phyloP scores from a whole-genome alignment of 2,329 filamentous ascomycete genomes.

The Annulohypoxylon truncatum region DNA sequence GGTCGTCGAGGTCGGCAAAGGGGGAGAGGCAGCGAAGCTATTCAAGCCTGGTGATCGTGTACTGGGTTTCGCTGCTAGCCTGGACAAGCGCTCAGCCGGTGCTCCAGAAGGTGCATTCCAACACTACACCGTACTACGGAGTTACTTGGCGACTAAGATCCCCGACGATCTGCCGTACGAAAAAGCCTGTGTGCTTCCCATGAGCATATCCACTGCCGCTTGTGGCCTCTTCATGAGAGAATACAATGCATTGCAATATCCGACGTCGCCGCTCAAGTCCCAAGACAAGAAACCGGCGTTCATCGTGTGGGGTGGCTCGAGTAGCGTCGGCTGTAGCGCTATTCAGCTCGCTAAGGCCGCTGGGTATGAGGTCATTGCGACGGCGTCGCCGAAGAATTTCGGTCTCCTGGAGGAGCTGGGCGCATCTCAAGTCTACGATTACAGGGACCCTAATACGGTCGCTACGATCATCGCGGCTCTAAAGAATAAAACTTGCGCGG shows the following conservation, averaged over 20 bases:
- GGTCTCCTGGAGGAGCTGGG: conserved; percentile 53
- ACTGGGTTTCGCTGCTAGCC: not conserved
- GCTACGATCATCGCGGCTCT: conserved; percentile 42
- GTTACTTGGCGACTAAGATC: conserved; percentile 5
- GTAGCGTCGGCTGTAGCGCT: conserved; percentile 39
- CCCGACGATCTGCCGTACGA: conserved; percentile 2
- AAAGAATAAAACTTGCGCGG: conserved; percentile 24
- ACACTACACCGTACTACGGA: conserved; percentile 7
- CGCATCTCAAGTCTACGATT: conserved; percentile 55
- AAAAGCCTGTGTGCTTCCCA: conserved; percentile 5
- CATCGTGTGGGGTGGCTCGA: conserved; percentile 15
- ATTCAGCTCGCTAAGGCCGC: conserved; percentile 56
- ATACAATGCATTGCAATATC: not conserved
- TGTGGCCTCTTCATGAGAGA: conserved; percentile 6
- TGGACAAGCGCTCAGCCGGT: not conserved
- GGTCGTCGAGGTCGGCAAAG: not conserved
- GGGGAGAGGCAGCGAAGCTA: not conserved
- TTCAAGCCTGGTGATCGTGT: not conserved
- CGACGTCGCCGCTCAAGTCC: not conserved
- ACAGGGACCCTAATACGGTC: conserved; percentile 46
- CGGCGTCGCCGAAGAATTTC: conserved; percentile 54
- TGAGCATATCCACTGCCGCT: not conserved
- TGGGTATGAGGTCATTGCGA: conserved; percentile 56
- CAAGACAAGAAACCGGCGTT: not conserved
- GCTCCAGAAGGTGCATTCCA: conserved; percentile 14